These are phyloP conservation scores for Wickerhamiella australiensis DNA, from an alignment of 805 yeast species.

Conservation along the genomic window DNA sequence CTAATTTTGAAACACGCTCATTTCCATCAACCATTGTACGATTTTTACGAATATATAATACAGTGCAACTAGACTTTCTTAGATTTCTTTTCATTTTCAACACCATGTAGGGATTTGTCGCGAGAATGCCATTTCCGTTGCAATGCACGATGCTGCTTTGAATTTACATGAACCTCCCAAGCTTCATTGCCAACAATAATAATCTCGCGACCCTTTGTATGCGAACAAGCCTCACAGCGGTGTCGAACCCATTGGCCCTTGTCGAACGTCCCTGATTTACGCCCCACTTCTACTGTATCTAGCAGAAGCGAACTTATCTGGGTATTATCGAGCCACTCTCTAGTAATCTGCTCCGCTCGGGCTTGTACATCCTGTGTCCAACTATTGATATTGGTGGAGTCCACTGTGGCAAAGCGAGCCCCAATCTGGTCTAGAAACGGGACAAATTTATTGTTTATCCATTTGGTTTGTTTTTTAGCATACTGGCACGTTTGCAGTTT, in stretches of 20 bases:
- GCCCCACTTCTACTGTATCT: slow-evolving; percentile 27
- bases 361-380: slow-evolving; percentile 51
- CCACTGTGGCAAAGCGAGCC: slow-evolving; percentile 53
- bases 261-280: slow-evolving; percentile 22
- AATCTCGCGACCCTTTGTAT: slow-evolving; percentile 37
- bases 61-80: background rate
- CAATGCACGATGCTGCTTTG: slow-evolving; percentile 56
- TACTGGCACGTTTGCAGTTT: slow-evolving; percentile 73
- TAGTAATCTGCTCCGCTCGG: slow-evolving; percentile 43
- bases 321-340: slow-evolving; percentile 28
- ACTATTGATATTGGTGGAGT: slow-evolving; percentile 55
- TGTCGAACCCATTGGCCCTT: slow-evolving; percentile 50
- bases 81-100: background rate
- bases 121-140: slow-evolving; percentile 1
- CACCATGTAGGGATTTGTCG: background rate
- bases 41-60: background rate
- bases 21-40: background rate
- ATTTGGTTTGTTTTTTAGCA: slow-evolving; percentile 77
- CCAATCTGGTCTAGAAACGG: slow-evolving; percentile 49
- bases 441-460: slow-evolving; percentile 66
- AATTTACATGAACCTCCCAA: slow-evolving; percentile 54
- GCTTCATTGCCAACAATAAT: slow-evolving; percentile 61
- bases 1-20: slow-evolving; percentile 1
- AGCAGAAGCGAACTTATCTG: slow-evolving; percentile 26
- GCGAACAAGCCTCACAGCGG: slow-evolving; percentile 54